A percentile compares a stretch with the other conserved stretches of the same genome.
phyloP scores from a whole-genome alignment of 1,284 basidiomycete species.

The Ganoderma lucidum region DNA sequence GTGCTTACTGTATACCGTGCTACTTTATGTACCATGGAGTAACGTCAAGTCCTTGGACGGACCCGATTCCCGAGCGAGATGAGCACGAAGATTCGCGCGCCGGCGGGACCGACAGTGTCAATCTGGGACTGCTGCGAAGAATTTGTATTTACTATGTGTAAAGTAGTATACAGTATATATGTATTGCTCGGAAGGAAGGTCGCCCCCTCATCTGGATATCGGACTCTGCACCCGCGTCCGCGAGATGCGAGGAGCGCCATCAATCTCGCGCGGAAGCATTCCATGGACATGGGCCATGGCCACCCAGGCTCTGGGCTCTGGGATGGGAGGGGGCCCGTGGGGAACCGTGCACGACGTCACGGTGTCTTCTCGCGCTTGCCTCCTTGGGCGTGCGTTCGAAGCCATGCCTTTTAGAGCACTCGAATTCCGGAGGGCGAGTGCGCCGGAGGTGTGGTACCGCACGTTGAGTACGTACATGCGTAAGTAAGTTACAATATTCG shows the following conservation, averaged over 20 bases:
- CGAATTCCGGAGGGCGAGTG: not conserved
- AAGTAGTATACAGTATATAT: no score
- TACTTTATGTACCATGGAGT: not conserved
- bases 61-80: not conserved
- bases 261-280: slow-evolving; percentile 5
- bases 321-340: no score
- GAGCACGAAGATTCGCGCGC: not conserved
- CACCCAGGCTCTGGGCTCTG: not conserved
- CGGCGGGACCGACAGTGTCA: not conserved
- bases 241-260: not conserved
- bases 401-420: not conserved
- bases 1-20: not conserved
- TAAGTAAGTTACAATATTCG: no score
- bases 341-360: no score
- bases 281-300: no score
- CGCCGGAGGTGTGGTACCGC: not conserved
- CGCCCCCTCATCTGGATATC: not conserved
- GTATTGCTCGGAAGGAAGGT: not conserved
- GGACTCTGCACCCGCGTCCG: not conserved
- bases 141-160: not conserved
- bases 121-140: not conserved
- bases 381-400: not conserved
- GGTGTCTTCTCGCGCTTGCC: not conserved
- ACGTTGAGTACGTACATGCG: not conserved
- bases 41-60: not conserved